Evolutionary conservation across 805 yeast genomes (phyloP), one percentile per base, ranked within the genome.

Genomic region (Barnettozyma vustinii): DNA sequence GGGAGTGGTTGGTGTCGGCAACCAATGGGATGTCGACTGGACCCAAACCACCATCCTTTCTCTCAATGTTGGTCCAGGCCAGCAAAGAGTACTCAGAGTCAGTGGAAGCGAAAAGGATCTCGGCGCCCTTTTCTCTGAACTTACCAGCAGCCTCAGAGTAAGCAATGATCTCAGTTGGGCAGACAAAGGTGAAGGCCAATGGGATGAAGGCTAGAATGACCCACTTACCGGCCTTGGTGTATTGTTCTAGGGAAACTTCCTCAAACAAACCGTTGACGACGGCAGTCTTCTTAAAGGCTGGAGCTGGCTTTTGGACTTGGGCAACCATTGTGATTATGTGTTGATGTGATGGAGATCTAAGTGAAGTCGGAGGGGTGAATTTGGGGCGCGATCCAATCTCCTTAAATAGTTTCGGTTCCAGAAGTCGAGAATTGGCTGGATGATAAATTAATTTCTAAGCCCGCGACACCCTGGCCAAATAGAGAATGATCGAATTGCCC

Each of bases 101-200:
- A 61, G 97, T 92, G 54, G 98, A 92, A 60, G 98, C 97, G 62
- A 94, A 90, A 67, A 94, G 81, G 46, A 94, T 83, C 76, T 89
- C 87, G 60, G 89, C 82, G 65, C 83, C 92, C 69, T 88, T 84
- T 60, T 80, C 95, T 62, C 85, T 71, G 75, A 94, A 94, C 79
- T 84, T 83, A 78, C 83, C 81, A 63, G 81, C 87, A 61, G 97
- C 97, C 63, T 92, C 96, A 56, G 97, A 87, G 85, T 90, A 94
- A 62, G 98, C 98, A 73, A 94, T 84, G 78, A 94, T 91, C 80
- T 94, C 98, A 61, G 99, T 94, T 73, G 99, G 99, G 77, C 99
- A 94, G 56, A 94, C 98, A 63, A 94, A 94, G 53, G 99, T 94
- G 91, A 94, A 94, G 46, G 99, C 99, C 81, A 92, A 77, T 73